Evolutionary conservation across 2,329 filamentous ascomycete genomes (phyloP), one percentile per base, ranked within the genome.

Genomic region (Penicillium sp.): DNA sequence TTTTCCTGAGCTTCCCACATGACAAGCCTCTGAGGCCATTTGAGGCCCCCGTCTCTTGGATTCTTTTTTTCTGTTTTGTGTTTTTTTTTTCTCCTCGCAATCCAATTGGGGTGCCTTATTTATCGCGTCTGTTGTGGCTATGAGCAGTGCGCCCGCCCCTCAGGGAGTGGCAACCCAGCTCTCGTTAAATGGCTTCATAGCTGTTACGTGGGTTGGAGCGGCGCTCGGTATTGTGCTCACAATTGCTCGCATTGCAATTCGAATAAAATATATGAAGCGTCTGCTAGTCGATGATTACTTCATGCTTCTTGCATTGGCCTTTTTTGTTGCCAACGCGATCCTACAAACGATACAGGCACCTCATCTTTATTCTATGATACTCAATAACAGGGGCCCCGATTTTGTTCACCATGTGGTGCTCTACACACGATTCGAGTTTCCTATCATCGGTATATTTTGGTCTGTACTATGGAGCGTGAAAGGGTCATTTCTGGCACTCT

Each of bases 361-460:
- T 2, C 56, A 58, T 39, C 52, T 62, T 10, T 63, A 63, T n/a
- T 61, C 58, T 36, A 58, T 58, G n/a, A 18, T 44, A 10, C 36
- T 61, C 16, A 56, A 48, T 10, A 42, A 44, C 4, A 49, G 40
- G 5, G 51, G 40, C 0, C 32, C 40, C 8, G 53, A 62, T 14
- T 52, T 63, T 7, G 36, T 47, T 10, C n/a, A 58, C n/a, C 61
- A 62, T 41, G 49, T 14, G 9, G 23, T 50, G 5, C 44, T 26
- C 16, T 63, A 63, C 32, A 41, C 51, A 11, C 55, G 45, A 13
- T 58, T 57, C 19, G 53, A 57, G 40, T 63, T 63, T 23, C 50
- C 48, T 18, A 61, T 64, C 16, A 62, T 62, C 16, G 60, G 56
- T 2, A 42, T 62, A 27, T 64, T 64, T 45, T 64, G 61, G 60